Evolutionary conservation across 768 basidiomycete genomes (phyloP).

Genomic region (Boletales sp.): DNA sequence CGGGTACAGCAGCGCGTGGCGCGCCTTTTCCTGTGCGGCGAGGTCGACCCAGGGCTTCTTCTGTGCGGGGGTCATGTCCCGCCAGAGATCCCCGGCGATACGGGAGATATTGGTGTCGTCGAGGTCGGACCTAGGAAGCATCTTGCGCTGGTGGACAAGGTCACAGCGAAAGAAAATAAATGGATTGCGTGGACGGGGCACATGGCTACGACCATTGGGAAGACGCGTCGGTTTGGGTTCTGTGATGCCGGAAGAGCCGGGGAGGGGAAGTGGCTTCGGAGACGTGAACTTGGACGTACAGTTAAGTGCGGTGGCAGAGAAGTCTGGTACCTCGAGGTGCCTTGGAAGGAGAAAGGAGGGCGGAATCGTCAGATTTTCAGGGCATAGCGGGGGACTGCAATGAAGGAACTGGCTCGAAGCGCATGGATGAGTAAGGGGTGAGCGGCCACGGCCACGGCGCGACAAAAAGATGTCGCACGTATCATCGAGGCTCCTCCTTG

Average conservation of each 20-base stretch:
- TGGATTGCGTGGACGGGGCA: conserved; percentile 71
- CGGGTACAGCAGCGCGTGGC: conserved; percentile 40
- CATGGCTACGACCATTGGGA: conserved; percentile 38
- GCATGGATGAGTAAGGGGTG: conserved; percentile 6
- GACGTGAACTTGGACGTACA: neutral
- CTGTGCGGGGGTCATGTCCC: conserved; percentile 44
- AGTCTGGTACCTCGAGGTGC: conserved; percentile 5
- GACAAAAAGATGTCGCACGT: conserved; percentile 28
- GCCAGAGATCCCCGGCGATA: conserved; percentile 66
- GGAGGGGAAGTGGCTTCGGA: conserved; percentile 21
- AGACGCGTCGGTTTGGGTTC: conserved; percentile 14
- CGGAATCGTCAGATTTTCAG: conserved; percentile 9
- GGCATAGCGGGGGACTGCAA: conserved; percentile 1
- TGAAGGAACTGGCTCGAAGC: conserved; percentile 9
- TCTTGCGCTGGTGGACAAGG: conserved; percentile 59
- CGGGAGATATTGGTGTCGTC: conserved; percentile 69
- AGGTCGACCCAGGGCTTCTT: conserved; percentile 49
- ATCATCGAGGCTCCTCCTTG: conserved; percentile 29
- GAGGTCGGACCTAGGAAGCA: conserved; percentile 51
- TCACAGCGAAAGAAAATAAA: conserved; percentile 80
- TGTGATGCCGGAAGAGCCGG: conserved; percentile 22
- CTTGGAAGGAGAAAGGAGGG: conserved; percentile 7
- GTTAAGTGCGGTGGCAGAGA: neutral
- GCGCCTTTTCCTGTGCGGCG: conserved; percentile 46
- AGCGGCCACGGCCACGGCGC: conserved; percentile 9